phyloP scores from a whole-genome alignment of 2,329 filamentous ascomycete genomes.

The Diaporthe vaccinii region DNA sequence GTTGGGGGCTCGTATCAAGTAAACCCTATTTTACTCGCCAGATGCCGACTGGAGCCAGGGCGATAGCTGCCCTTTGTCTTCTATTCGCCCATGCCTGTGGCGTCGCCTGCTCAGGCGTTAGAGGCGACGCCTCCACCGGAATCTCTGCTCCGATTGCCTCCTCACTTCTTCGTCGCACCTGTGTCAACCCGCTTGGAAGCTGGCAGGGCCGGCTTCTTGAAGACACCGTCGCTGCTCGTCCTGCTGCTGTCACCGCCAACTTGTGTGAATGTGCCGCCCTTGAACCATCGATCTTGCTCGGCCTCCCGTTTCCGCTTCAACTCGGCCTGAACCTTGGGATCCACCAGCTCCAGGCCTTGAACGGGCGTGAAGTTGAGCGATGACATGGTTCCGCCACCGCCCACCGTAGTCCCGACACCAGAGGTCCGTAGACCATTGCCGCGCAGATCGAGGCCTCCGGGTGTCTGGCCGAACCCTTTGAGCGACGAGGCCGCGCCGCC shows the following conservation, averaged over 20 bases:
- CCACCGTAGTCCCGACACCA: conserved; percentile 81
- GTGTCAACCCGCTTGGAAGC: conserved; percentile 80
- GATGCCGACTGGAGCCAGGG: conserved; percentile 14
- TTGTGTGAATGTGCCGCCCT: conserved; percentile 96
- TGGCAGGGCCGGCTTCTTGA: conserved; percentile 86
- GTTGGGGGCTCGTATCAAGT: conserved; percentile 20
- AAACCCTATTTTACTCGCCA: conserved; percentile 28
- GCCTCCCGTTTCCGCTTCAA: conserved; percentile 91
- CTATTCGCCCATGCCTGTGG: conserved; percentile 4
- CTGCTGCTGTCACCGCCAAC: conserved; percentile 68
- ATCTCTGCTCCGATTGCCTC: background rate
- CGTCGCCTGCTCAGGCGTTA: background rate
- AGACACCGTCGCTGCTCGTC: conserved; percentile 66
- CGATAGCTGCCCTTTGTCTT: background rate
- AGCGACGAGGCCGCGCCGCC: conserved; percentile 83
- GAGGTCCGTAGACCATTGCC: conserved; percentile 84
- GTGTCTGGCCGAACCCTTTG: conserved; percentile 77
- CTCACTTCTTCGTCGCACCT: conserved; percentile 65
- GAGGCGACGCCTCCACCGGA: conserved; percentile 10
- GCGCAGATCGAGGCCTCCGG: conserved; percentile 76
- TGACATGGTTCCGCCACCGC: conserved; percentile 81
- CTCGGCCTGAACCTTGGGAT: conserved; percentile 91
- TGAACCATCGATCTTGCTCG: conserved; percentile 97
- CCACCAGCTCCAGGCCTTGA: conserved; percentile 93
- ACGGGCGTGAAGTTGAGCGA: conserved; percentile 94